phyloP scores from a whole-genome alignment of 1,284 basidiomycete species.

The Mycosarcoma maydis region DNA sequence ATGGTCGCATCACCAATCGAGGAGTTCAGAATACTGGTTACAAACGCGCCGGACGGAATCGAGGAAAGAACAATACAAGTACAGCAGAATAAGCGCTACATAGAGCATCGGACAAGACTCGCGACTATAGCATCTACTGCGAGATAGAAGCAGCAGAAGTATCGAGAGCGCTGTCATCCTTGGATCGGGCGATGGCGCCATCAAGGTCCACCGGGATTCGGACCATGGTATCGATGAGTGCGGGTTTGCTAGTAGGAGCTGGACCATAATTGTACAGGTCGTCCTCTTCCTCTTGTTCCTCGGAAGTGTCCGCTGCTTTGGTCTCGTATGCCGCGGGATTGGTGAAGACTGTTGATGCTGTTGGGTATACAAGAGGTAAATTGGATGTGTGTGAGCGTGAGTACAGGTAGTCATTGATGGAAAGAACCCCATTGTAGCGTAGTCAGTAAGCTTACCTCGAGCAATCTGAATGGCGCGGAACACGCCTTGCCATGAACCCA shows the following conservation, averaged over 20 bases:
- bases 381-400: background rate
- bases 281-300: slow-evolving; percentile 31
- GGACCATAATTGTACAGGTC: slow-evolving; percentile 40
- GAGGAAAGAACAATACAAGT: too few species aligned
- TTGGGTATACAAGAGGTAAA: background rate
- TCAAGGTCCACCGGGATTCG: slow-evolving; percentile 49
- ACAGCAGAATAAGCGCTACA: too few species aligned
- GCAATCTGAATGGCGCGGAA: slow-evolving; percentile 65
- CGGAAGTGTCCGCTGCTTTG: slow-evolving; percentile 14
- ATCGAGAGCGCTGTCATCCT: slow-evolving; percentile 19
- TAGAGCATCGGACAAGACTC: background rate
- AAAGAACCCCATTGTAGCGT: too few species aligned
- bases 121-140: background rate
- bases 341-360: slow-evolving; percentile 36
- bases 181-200: slow-evolving; percentile 24
- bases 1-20: too few species aligned
- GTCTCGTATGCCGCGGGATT: slow-evolving; percentile 5
- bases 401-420: too few species aligned
- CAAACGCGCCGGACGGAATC: too few species aligned
- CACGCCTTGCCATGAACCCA: slow-evolving; percentile 63
- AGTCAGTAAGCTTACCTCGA: slow-evolving; percentile 35
- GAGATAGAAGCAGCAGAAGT: slow-evolving; percentile 12
- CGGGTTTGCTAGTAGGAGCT: slow-evolving; percentile 25
- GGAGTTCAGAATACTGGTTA: too few species aligned
- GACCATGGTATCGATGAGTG: slow-evolving; percentile 51